Base-by-base conservation (phyloP, 2,329 filamentous ascomycete species). In the Fusarium sp. region DNA sequence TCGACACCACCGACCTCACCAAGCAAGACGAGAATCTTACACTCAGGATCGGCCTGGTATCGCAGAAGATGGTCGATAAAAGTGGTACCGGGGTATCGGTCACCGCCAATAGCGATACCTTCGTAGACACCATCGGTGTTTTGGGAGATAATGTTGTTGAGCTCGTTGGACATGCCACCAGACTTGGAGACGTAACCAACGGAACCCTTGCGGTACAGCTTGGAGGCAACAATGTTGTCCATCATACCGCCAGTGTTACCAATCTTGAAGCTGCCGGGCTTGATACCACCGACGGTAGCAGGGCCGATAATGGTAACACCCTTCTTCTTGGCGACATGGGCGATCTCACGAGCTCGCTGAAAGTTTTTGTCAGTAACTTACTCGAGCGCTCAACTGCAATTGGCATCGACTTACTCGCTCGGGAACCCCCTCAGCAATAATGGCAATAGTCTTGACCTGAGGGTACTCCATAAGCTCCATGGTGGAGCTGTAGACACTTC, bases 241-340 rank as follows among this genome's bases (percentile, higher is more conserved):
- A 99, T 99, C 95, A 99, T 99, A 80, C 95, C 95, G 87, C 95
- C 95, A 73, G 95, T 99, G 87, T 99, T 99, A 78, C 95, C 95
- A 68, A 99, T 99, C 88, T 98, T 99, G 91, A 94, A 99, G 78
- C 91, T 92, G 79, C 95, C 95, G 63, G 95, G 95, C 88, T 98
- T 99, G 84, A 99, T 98, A 74, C 95, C 95, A 87, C 95, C 95
- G 64, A 99, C 95, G 53, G 95, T 99, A 72, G 95, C 95, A 66
- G 95, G 95, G 67, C 95, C 95, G 75, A 99, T 97, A 79, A 99
- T 99, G 79, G 93, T 97, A 77, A 99, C 90, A 65, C 94, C 94
- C 90, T 98, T 99, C 88, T 97, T 94, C 83, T 95, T 86, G 69
- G 95, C 95, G 70, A 96, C 89, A 77, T 98, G 90, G 76, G 97